These are phyloP conservation scores for Laetiporus sulphureus DNA, from an alignment of 1,284 basidiomycete genomes.

Conservation along the genomic window DNA sequence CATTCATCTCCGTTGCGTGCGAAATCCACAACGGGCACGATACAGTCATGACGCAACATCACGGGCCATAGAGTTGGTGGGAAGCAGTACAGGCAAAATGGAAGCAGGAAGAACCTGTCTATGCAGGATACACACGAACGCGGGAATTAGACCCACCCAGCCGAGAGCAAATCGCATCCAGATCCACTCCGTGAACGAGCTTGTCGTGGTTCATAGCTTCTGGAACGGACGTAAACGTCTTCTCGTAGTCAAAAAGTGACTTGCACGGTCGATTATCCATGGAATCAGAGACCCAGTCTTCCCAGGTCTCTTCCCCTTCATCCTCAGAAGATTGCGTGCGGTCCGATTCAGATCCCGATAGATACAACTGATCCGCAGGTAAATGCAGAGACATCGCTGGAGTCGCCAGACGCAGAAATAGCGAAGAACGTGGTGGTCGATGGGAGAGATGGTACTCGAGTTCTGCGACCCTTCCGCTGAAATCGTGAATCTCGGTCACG, in stretches of 20 bases:
- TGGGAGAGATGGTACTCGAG: neutral
- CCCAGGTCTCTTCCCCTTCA: conserved; percentile 60
- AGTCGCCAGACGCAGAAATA: neutral
- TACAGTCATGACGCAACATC: no score
- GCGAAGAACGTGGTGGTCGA: neutral
- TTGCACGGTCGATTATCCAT: conserved; percentile 46
- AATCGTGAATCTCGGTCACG: no score
- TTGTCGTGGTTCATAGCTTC: conserved; percentile 66
- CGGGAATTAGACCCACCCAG: conserved; percentile 41
- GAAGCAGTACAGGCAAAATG: no score
- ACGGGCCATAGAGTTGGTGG: no score
- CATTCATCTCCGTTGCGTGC: no score
- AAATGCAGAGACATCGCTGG: conserved; percentile 2
- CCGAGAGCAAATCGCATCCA: conserved; percentile 41
- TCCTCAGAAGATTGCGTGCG: conserved; percentile 21
- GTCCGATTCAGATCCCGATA: conserved; percentile 1
- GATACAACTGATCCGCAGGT: neutral
- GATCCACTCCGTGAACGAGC: conserved; percentile 52
- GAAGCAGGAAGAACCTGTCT: conserved; percentile 13
- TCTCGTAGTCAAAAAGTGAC: conserved; percentile 75
- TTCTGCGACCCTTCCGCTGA: no score
- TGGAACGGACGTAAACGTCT: conserved; percentile 49
- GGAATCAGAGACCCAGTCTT: conserved; percentile 77
- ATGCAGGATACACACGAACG: conserved; percentile 1
- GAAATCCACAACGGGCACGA: no score